A percentile compares a stretch with the other conserved stretches of the same genome.
Evolutionary conservation across 805 yeast species (phyloP).

Genomic region (Barnettozyma populi): DNA sequence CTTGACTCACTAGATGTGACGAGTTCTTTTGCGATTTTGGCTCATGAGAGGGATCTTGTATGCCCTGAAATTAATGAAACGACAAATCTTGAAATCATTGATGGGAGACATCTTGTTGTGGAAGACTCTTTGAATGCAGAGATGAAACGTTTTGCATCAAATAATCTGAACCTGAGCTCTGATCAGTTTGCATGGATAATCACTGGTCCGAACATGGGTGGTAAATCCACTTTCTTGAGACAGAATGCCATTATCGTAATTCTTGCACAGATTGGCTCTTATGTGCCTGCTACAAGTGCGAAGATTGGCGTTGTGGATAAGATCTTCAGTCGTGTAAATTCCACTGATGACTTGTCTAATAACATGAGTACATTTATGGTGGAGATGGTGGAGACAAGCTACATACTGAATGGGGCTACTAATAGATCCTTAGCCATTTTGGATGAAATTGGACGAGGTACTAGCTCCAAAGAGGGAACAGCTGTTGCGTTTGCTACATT

Average conservation of each 20-base stretch:
- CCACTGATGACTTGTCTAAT: conserved; percentile 92
- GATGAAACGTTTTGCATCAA: conserved; percentile 60
- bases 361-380: conserved; percentile 96
- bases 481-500: conserved; percentile 96
- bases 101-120: conserved; percentile 84
- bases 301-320: conserved; percentile 84
- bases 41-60: conserved; percentile 60
- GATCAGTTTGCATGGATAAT: conserved; percentile 62
- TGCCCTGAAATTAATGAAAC: conserved; percentile 58
- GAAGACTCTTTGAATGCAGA: conserved; percentile 53
- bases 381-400: conserved; percentile 91
- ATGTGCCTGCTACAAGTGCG: conserved; percentile 75
- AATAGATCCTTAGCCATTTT: conserved; percentile 77
- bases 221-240: conserved; percentile 87
- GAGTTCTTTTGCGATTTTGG: conserved; percentile 64
- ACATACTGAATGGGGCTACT: conserved; percentile 76
- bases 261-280: conserved; percentile 85
- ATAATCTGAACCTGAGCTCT: conserved; percentile 63
- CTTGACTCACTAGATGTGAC: conserved; percentile 70
- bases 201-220: conserved; percentile 98
- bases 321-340: conserved; percentile 91
- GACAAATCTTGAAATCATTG: conserved; percentile 41
- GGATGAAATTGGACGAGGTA: conserved; percentile 88
- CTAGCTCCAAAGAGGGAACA: conserved; percentile 87
- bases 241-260: conserved; percentile 85